Evolutionary conservation across 2,329 filamentous ascomycete genomes (phyloP).

Genomic region (Botrytis galanthina): DNA sequence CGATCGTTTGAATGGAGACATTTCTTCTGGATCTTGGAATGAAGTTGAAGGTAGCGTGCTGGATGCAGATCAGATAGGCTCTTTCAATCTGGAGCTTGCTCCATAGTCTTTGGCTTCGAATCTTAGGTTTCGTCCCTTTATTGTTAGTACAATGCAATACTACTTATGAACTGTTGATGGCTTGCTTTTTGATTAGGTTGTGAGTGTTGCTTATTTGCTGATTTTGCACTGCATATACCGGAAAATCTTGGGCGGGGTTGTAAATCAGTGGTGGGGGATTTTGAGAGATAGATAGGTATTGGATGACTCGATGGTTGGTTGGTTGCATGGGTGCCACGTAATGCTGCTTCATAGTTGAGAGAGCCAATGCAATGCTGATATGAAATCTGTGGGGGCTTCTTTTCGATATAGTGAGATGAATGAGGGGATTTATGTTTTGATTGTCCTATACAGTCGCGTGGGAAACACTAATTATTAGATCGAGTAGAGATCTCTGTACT

Average conservation of each 20-base stretch:
- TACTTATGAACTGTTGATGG: neutral
- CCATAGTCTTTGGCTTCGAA: neutral
- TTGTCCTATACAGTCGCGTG: neutral
- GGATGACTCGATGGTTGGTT: neutral
- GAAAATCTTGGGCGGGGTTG: neutral
- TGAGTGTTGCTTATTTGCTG: neutral
- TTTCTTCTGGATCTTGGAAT: neutral
- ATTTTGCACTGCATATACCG: neutral
- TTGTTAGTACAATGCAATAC: slow-evolving; percentile 7
- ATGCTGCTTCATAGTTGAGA: neutral
- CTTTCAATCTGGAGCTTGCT: neutral
- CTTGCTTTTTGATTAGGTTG: neutral
- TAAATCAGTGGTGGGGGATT: neutral
- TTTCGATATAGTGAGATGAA: neutral
- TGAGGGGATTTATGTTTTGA: neutral
- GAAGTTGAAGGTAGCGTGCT: neutral
- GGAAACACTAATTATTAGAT: neutral
- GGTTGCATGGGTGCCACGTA: slow-evolving; percentile 3
- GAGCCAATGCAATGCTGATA: neutral
- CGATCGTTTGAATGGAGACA: neutral
- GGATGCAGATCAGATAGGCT: neutral
- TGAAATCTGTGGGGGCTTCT: neutral
- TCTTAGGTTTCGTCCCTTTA: neutral
- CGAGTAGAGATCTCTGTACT: neutral
- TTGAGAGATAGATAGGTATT: neutral